Evolutionary conservation across 2,329 filamentous ascomycete genomes (phyloP).

Genomic region (Monilinia fructicola): DNA sequence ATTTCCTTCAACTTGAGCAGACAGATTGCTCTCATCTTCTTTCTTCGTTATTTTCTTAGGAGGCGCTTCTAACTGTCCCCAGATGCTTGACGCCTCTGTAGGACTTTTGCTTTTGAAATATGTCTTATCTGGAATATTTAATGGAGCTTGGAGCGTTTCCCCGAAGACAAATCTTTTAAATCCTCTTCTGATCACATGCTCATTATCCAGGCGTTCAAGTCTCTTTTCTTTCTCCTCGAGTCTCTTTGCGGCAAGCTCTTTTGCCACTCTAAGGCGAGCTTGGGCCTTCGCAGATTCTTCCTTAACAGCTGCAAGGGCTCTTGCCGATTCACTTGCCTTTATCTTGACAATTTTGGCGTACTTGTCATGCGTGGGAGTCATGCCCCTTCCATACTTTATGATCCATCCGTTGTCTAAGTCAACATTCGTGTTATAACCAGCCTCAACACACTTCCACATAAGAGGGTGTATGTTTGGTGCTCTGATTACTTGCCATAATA

Average conservation of each 20-base stretch:
- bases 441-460: constrained; percentile 13
- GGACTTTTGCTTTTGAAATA: neutral
- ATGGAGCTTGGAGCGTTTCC: neutral
- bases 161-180: constrained; percentile 2
- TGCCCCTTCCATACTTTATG: constrained; percentile 7
- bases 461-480: neutral
- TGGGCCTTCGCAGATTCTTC: constrained; percentile 3
- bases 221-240: neutral
- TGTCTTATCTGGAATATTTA: neutral
- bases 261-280: neutral
- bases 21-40: neutral
- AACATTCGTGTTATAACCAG: neutral
- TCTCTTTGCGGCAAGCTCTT: neutral
- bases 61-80: neutral
- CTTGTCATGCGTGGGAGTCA: neutral
- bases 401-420: constrained; percentile 19
- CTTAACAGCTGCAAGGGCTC: neutral
- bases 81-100: neutral
- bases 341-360: constrained; percentile 7
- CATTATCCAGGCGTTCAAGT: neutral
- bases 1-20: neutral
- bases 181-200: neutral
- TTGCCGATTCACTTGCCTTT: constrained; percentile 5
- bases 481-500: constrained; percentile 16
- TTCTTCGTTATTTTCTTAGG: neutral